These are phyloP conservation scores for Saccharomycopsis fermentans DNA, from an alignment of 805 yeast species.

Conservation along the genomic window DNA sequence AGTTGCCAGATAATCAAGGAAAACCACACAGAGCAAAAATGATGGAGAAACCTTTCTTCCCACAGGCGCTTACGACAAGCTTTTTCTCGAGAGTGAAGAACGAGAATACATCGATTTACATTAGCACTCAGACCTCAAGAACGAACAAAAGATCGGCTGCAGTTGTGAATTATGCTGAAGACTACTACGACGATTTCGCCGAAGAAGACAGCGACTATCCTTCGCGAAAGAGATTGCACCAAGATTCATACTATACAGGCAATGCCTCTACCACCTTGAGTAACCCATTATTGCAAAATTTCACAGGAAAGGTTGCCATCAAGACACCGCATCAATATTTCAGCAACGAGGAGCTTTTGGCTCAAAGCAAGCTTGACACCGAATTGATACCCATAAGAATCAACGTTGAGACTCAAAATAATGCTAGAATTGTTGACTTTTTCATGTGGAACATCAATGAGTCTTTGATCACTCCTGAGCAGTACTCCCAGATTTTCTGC, in stretches of 20 bases:
- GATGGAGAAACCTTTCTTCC: slow-evolving; percentile 29
- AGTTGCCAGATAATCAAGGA: too few relatives aligned
- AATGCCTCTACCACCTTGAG: slow-evolving; percentile 18
- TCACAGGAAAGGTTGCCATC: slow-evolving; percentile 32
- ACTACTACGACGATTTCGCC: slow-evolving; percentile 42
- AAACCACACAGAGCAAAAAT: too few relatives aligned
- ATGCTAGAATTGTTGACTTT: slow-evolving; percentile 43
- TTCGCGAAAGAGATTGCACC: not conserved
- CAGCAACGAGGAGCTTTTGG: not conserved
- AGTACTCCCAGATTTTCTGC: slow-evolving; percentile 65
- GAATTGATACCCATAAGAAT: slow-evolving; percentile 61
- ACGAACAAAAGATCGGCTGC: slow-evolving; percentile 63
- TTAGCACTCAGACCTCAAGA: slow-evolving; percentile 67
- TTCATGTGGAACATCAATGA: slow-evolving; percentile 70
- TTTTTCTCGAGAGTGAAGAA: slow-evolving; percentile 63
- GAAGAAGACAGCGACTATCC: slow-evolving; percentile 25
- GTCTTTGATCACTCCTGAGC: slow-evolving; percentile 56
- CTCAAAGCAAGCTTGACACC: slow-evolving; percentile 14
- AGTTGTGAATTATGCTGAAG: slow-evolving; percentile 77
- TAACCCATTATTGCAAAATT: slow-evolving; percentile 24
- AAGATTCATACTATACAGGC: not conserved
- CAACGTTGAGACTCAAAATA: slow-evolving; percentile 47
- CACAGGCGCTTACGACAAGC: slow-evolving; percentile 77
- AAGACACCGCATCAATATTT: slow-evolving; percentile 26
- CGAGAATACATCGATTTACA: slow-evolving; percentile 61